These are phyloP conservation scores for Ceratocystis cacaofunesta DNA, from an alignment of 2,329 filamentous ascomycete genomes.

Conservation along the genomic window DNA sequence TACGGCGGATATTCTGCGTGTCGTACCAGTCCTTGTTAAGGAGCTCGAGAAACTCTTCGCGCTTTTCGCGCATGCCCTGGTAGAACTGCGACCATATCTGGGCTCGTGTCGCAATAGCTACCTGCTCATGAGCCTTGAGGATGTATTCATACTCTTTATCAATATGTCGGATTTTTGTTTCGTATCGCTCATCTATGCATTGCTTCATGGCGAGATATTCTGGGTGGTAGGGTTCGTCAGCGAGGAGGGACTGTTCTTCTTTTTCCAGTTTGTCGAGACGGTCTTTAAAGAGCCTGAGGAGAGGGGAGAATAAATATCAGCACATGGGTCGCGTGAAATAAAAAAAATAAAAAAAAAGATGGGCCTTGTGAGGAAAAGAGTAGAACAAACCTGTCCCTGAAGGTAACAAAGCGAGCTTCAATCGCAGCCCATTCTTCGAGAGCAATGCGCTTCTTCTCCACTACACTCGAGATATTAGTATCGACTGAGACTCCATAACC, in stretches of 20 bases:
- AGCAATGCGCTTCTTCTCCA: slow-evolving; percentile 63
- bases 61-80: slow-evolving; percentile 67
- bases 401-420: slow-evolving; percentile 75
- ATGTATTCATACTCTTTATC: slow-evolving; percentile 60
- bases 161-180: slow-evolving; percentile 66
- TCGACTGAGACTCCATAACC: neutral
- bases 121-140: slow-evolving; percentile 54
- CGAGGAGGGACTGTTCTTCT: slow-evolving; percentile 46
- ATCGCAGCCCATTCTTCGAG: slow-evolving; percentile 66
- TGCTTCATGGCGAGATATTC: slow-evolving; percentile 84
- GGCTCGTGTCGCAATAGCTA: slow-evolving; percentile 65
- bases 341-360: neutral
- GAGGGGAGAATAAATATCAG: slow-evolving; percentile 21
- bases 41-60: slow-evolving; percentile 64
- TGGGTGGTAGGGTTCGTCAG: slow-evolving; percentile 59
- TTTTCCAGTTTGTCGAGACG: slow-evolving; percentile 65
- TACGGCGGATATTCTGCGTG: slow-evolving; percentile 76
- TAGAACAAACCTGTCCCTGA: slow-evolving; percentile 55
- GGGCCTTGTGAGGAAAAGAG: neutral
- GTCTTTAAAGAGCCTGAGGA: slow-evolving; percentile 66
- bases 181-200: slow-evolving; percentile 66
- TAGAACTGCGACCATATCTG: slow-evolving; percentile 85
- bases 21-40: slow-evolving; percentile 86
- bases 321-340: neutral
- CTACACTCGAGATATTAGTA: slow-evolving; percentile 31